Conservation (phyloP, 805 yeast species). For the Zygoascus tannicola region DNA sequence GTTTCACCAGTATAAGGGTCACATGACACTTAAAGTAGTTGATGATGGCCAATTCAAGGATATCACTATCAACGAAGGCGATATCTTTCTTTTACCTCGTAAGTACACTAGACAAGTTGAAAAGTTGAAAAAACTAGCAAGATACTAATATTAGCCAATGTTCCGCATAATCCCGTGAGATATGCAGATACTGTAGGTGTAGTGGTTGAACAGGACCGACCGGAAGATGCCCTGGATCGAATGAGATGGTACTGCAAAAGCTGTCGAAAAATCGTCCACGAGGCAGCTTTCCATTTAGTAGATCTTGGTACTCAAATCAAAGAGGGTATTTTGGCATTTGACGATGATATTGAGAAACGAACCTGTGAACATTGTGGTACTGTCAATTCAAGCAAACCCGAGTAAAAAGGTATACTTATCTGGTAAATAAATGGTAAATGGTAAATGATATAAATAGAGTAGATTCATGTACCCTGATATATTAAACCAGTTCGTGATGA, state of each 20-base stretch:
- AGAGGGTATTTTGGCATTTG: slow-evolving; percentile 63
- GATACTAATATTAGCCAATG: slow-evolving; percentile 36
- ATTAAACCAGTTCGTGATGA: no score
- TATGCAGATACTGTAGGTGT: slow-evolving; percentile 79
- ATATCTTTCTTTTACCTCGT: slow-evolving; percentile 71
- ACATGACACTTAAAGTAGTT: slow-evolving; percentile 76
- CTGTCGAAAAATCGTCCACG: slow-evolving; percentile 59
- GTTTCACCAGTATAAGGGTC: slow-evolving; percentile 81
- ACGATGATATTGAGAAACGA: slow-evolving; percentile 49
- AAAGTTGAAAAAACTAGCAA: neutral
- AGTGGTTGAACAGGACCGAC: slow-evolving; percentile 89
- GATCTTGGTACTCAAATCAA: slow-evolving; percentile 90
- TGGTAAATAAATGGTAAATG: no score
- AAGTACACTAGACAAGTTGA: slow-evolving; percentile 4
- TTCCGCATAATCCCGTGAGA: slow-evolving; percentile 86
- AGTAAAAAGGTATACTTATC: no score
- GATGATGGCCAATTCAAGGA: slow-evolving; percentile 70
- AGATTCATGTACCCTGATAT: no score
- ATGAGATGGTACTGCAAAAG: slow-evolving; percentile 80
- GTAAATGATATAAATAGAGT: no score
- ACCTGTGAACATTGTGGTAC: slow-evolving; percentile 73
- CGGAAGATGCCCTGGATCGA: slow-evolving; percentile 56
- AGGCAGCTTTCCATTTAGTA: slow-evolving; percentile 58
- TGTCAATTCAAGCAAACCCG: slow-evolving; percentile 18
- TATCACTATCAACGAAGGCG: slow-evolving; percentile 71